phyloP scores from a whole-genome alignment of 768 basidiomycete genomes.

The Macrocybe gigantea region DNA sequence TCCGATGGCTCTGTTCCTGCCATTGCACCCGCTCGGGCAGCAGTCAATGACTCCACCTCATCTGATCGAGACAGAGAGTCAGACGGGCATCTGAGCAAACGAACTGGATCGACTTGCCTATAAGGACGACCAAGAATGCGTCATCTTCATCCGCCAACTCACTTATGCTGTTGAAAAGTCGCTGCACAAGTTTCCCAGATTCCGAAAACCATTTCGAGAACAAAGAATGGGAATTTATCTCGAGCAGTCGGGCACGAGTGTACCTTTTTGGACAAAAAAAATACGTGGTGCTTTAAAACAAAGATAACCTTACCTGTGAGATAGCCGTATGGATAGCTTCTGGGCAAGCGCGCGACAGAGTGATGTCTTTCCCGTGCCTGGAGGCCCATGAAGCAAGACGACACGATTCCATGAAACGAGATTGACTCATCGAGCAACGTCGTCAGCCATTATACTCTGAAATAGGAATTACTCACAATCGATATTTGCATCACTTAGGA shows the following conservation, averaged over 20 bases:
- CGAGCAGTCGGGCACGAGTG: slow-evolving; percentile 78
- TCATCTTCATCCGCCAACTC: slow-evolving; percentile 92
- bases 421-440: slow-evolving; percentile 49
- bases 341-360: slow-evolving; percentile 93
- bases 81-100: not conserved
- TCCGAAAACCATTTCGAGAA: slow-evolving; percentile 99
- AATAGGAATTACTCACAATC: slow-evolving; percentile 51
- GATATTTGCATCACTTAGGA: slow-evolving; percentile 86
- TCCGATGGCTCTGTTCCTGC: slow-evolving; percentile 95
- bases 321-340: slow-evolving; percentile 87
- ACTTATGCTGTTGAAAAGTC: slow-evolving; percentile 81
- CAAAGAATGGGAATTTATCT: slow-evolving; percentile 97
- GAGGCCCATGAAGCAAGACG: slow-evolving; percentile 91
- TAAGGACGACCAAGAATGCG: slow-evolving; percentile 89
- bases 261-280: slow-evolving; percentile 46
- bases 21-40: slow-evolving; percentile 91
- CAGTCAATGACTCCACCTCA: slow-evolving; percentile 94
- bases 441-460: slow-evolving; percentile 2
- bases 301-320: slow-evolving; percentile 53
- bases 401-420: slow-evolving; percentile 95
- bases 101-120: slow-evolving; percentile 45
- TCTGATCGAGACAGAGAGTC: slow-evolving; percentile 40
- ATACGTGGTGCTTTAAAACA: slow-evolving; percentile 2
- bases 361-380: slow-evolving; percentile 96
- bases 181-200: slow-evolving; percentile 95